Percentiles rank a stretch among this genome's conserved stretches.
These are phyloP conservation scores for Aspergillus unguis DNA, from an alignment of 2,329 filamentous ascomycete species.

Conservation along the genomic window DNA sequence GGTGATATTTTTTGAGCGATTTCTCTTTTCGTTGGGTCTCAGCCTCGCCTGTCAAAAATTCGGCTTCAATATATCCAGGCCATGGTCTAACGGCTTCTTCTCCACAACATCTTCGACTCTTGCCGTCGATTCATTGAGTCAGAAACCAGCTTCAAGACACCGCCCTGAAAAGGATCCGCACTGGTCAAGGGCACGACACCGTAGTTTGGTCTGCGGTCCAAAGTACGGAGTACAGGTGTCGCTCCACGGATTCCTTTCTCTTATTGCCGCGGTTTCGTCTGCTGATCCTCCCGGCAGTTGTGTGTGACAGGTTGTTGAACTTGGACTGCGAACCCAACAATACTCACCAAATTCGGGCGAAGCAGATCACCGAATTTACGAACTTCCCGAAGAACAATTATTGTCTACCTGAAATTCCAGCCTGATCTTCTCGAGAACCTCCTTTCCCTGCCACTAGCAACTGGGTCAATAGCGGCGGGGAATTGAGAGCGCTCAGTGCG, in stretches of 20 bases:
- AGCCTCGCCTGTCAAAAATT: constrained; percentile 7
- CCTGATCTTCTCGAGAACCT: background rate
- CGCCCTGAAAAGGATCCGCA: constrained; percentile 2
- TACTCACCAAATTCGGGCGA: background rate
- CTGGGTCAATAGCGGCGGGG: constrained; percentile 12
- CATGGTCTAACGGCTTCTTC: constrained; percentile 1
- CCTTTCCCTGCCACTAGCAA: constrained; percentile 3
- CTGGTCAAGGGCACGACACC: background rate
- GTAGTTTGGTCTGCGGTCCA: background rate
- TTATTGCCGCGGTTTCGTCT: constrained; percentile 1
- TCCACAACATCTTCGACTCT: background rate
- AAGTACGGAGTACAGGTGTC: too few species aligned
- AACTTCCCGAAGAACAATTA: background rate
- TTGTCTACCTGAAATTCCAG: background rate
- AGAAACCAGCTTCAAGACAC: background rate
- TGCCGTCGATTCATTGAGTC: too few species aligned
- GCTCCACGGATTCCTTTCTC: background rate
- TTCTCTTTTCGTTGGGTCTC: background rate
- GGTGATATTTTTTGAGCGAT: background rate
- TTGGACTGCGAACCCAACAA: background rate
- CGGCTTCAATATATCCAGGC: constrained; percentile 1
- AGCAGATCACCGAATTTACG: background rate
- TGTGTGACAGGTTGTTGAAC: background rate
- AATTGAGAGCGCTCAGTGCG: constrained; percentile 2
- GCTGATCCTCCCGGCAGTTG: background rate